Evolutionary conservation across 2,329 filamentous ascomycete genomes (phyloP).

Genomic region (Fusarium sp.): DNA sequence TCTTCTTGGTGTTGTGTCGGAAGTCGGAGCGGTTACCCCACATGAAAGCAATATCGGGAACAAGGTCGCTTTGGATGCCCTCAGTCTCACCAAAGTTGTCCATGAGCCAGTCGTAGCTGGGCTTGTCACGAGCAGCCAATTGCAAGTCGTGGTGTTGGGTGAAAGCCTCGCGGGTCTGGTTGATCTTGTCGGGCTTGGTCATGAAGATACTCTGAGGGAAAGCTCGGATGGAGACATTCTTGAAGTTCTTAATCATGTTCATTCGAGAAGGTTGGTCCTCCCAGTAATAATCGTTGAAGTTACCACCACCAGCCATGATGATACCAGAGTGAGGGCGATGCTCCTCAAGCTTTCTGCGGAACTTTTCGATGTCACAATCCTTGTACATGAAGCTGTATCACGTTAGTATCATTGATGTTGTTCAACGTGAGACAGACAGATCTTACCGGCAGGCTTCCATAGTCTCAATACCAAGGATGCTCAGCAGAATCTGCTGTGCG

Average conservation of each 20-base stretch:
- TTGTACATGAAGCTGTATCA: slow-evolving; percentile 41
- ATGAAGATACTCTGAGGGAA: slow-evolving; percentile 45
- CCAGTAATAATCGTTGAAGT: slow-evolving; percentile 47
- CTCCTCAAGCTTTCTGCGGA: slow-evolving; percentile 38
- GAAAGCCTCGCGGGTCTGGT: slow-evolving; percentile 36
- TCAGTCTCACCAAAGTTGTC: slow-evolving; percentile 33
- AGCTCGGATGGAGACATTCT: slow-evolving; percentile 39
- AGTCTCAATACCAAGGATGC: slow-evolving; percentile 44
- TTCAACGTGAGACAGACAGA: slow-evolving; percentile 9
- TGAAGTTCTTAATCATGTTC: slow-evolving; percentile 45
- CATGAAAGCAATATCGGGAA: slow-evolving; percentile 46
- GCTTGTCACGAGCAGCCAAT: slow-evolving; percentile 42
- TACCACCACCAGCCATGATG: slow-evolving; percentile 46
- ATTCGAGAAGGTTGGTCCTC: slow-evolving; percentile 46
- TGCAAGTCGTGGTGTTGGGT: slow-evolving; percentile 41
- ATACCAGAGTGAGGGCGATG: slow-evolving; percentile 45
- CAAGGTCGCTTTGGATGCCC: slow-evolving; percentile 41
- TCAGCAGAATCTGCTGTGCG: slow-evolving; percentile 44
- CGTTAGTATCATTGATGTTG: slow-evolving; percentile 22
- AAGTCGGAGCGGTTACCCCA: slow-evolving; percentile 46
- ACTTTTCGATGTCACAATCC: slow-evolving; percentile 40
- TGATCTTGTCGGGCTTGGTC: slow-evolving; percentile 38
- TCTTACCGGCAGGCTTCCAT: slow-evolving; percentile 45
- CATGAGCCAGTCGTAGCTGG: slow-evolving; percentile 45
- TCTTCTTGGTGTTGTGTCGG: slow-evolving; percentile 42